These are phyloP conservation scores for Aurinia saxatilis DNA, from an alignment of 345 rosid species.

Conservation along the genomic window DNA sequence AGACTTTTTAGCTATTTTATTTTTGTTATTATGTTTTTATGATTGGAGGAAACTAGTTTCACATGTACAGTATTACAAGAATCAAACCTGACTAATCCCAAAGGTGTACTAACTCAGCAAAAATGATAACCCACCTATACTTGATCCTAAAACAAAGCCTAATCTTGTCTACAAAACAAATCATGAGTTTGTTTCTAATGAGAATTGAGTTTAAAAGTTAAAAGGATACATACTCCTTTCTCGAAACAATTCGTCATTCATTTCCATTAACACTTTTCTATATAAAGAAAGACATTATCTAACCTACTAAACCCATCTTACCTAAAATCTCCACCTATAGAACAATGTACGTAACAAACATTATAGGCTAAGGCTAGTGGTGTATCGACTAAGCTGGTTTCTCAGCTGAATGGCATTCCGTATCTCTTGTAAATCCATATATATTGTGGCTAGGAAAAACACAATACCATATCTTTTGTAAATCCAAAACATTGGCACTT, in stretches of 20 bases:
- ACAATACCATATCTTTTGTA: neutral
- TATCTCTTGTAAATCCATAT: neutral
- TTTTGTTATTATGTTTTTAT: neutral
- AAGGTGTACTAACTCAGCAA: too few species aligned
- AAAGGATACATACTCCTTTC: too few species aligned
- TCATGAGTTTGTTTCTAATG: too few species aligned
- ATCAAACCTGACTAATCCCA: too few species aligned
- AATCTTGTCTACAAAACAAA: too few species aligned
- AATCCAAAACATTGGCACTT: neutral
- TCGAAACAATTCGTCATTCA: too few species aligned
- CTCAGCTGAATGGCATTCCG: neutral
- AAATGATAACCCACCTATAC: too few species aligned
- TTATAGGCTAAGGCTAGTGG: slow-evolving; percentile 7
- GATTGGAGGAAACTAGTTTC: too few species aligned
- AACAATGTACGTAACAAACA: slow-evolving; percentile 14
- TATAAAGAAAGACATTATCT: neutral
- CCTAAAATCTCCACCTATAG: slow-evolving; percentile 22
- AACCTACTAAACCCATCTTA: slow-evolving; percentile 11
- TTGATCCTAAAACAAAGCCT: too few species aligned
- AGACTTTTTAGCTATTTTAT: neutral
- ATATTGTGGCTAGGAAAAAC: neutral
- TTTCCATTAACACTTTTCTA: neutral
- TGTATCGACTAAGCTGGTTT: slow-evolving; percentile 10
- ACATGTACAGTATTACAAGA: too few species aligned
- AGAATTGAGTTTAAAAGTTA: too few species aligned